A percentile compares a stretch with the other conserved stretches of the same genome.
phyloP scores from a whole-genome alignment of 805 yeast species.

The Metschnikowia noctiluminum region DNA sequence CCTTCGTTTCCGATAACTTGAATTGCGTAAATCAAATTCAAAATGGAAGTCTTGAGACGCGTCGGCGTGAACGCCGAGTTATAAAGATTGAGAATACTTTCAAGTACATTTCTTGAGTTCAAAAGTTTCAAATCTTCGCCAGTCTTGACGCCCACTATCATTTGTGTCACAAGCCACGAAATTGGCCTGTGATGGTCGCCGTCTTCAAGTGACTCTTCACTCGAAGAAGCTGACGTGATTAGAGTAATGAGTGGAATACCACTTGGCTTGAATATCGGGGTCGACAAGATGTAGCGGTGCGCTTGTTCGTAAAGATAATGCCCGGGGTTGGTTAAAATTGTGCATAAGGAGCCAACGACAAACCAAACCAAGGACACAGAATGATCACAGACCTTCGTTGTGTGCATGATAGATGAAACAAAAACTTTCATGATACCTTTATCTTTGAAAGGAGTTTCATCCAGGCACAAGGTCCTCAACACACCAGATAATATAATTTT shows the following conservation, averaged over 20 bases:
- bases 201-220: slow-evolving; percentile 29
- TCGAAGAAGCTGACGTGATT: slow-evolving; percentile 28
- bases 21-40: slow-evolving; percentile 43
- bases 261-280: slow-evolving; percentile 41
- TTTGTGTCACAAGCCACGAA: slow-evolving; percentile 58
- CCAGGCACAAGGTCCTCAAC: slow-evolving; percentile 36
- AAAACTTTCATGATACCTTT: slow-evolving; percentile 51
- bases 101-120: slow-evolving; percentile 55
- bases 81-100: slow-evolving; percentile 57
- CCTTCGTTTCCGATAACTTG: slow-evolving; percentile 53
- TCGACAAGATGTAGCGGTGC: slow-evolving; percentile 59
- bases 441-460: slow-evolving; percentile 47
- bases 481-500: slow-evolving; percentile 44
- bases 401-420: slow-evolving; percentile 44
- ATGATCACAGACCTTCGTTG: slow-evolving; percentile 23
- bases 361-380: slow-evolving; percentile 38
- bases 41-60: slow-evolving; percentile 38
- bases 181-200: slow-evolving; percentile 56
- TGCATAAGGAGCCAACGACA: slow-evolving; percentile 52
- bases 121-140: slow-evolving; percentile 52
- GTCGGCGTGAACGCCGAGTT: slow-evolving; percentile 44
- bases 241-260: slow-evolving; percentile 47
- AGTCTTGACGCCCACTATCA: slow-evolving; percentile 47
- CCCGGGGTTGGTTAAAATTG: slow-evolving; percentile 63
- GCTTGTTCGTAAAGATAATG: slow-evolving; percentile 72